These are phyloP conservation scores for Lactarius tabidus DNA, from an alignment of 768 basidiomycete species.

Conservation along the genomic window DNA sequence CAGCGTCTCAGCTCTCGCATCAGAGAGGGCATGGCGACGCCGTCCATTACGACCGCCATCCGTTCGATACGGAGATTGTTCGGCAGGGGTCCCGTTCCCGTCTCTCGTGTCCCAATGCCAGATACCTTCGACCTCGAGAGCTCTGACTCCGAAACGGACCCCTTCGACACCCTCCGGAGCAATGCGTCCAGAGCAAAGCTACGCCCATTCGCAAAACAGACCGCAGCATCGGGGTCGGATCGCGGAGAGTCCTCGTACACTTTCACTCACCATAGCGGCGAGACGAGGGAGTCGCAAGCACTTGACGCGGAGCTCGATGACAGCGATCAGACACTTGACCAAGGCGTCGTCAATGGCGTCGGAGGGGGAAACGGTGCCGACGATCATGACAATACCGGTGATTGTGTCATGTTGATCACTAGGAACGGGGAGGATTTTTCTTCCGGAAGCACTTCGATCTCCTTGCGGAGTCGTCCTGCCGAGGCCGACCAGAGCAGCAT, in stretches of 20 bases:
- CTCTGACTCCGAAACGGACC: conserved; percentile 3
- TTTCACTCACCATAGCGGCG: not conserved
- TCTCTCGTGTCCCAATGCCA: conserved; percentile 12
- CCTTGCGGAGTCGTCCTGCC: not conserved
- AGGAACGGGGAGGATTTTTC: conserved; percentile 15
- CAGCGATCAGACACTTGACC: not conserved
- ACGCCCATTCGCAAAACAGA: not conserved
- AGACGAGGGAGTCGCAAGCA: not conserved
- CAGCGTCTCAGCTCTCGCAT: conserved; percentile 4
- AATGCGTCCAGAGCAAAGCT: not conserved
- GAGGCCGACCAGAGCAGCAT: conserved; percentile 11
- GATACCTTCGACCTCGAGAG: conserved; percentile 14
- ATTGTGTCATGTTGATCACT: conserved; percentile 16
- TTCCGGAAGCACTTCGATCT: not conserved
- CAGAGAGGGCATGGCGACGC: not conserved
- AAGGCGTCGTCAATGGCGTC: not conserved
- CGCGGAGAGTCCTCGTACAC: not conserved
- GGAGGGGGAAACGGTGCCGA: not conserved
- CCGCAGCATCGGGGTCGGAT: not conserved
- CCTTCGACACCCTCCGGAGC: conserved; percentile 6
- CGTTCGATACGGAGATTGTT: conserved; percentile 14
- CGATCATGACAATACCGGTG: not conserved
- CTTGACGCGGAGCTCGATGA: conserved; percentile 1
- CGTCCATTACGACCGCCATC: conserved; percentile 1
- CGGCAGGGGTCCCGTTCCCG: conserved; percentile 12